Evolutionary conservation across 1,139 yeast genomes (phyloP).

Genomic region (Candida dubliniensis): DNA sequence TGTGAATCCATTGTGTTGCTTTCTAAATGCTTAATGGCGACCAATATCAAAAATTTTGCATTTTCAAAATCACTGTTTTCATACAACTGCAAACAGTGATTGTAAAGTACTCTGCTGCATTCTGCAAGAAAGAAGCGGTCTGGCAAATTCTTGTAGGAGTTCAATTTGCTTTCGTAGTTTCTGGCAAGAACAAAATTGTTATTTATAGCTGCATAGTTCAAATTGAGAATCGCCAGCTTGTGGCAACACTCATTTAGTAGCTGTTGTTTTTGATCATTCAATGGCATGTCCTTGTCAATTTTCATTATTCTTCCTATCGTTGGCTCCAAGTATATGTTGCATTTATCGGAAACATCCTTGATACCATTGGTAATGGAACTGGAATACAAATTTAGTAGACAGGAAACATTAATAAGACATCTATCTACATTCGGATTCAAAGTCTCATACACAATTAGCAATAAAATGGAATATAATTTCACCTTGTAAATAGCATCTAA

Average conservation of each 20-base stretch:
- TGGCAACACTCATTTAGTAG: constrained; percentile 5
- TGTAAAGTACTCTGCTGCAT: constrained; percentile 12
- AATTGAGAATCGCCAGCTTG: constrained; percentile 9
- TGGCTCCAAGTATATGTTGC: constrained; percentile 10
- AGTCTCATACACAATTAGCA: constrained; percentile 22
- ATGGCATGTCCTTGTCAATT: constrained; percentile 7
- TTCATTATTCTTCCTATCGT: constrained; percentile 5
- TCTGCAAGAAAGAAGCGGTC: constrained; percentile 9
- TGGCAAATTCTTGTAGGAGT: background rate
- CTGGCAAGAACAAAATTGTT: constrained; percentile 7
- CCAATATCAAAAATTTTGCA: constrained; percentile 6
- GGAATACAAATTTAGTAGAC: constrained; percentile 17
- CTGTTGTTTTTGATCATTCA: background rate
- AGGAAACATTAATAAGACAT: constrained; percentile 21
- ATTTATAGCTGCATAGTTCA: constrained; percentile 9
- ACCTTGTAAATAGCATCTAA: constrained; percentile 4
- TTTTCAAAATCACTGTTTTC: constrained; percentile 4
- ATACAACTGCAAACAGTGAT: constrained; percentile 6
- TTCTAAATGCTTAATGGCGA: constrained; percentile 11
- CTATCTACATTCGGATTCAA: constrained; percentile 14
- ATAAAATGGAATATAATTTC: constrained; percentile 22
- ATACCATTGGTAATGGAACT: constrained; percentile 10
- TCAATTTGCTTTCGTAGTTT: constrained; percentile 7
- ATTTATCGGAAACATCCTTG: constrained; percentile 13
- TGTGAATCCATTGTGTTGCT: constrained; percentile 1